Base-by-base conservation (phyloP, 2,329 filamentous ascomycete genomes). In the Venturia oleaginea region DNA sequence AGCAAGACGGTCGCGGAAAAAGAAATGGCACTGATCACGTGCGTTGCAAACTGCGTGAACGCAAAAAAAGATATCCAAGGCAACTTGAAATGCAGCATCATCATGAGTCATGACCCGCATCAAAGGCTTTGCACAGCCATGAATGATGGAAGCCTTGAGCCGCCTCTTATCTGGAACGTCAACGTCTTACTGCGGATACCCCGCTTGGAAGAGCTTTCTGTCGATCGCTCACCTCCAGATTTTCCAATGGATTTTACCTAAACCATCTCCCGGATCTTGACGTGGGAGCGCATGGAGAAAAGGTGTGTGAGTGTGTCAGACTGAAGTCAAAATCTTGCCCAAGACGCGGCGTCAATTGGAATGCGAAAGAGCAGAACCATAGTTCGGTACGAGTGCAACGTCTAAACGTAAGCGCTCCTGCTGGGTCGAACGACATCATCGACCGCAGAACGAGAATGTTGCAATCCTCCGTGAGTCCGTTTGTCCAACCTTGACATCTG, bases 361-460 rank as follows among this genome's bases (percentile, higher is more conserved):
- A 5, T 15, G 22, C n/a, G 46, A 27, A 48, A 27, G 22, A 46
- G 8, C 4, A 8, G 15, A 8, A 11, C 6, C n/a, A 22, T 22
- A 46, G 19, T 19, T 57, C n/a, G 51, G 51, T 57, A 57, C 51
- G 30, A n/a, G 19, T 34, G 51, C 51, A 32, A 11, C 46, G 22
- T 34, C 27, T n/a, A 57, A 57, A 19, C 51, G 51, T 55, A 27
- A 32, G 27, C 24, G 27, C 51, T 27, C 27, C 51, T 27, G 51
- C 30, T 34, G 51, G 51, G 34, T 57, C 15, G 30, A 57, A 57
- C 51, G 51, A 57, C 51, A 57, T 57, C 51, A 57, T 57, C 51
- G 51, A 32, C 30, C 46, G 22, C 27, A 3, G 51, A 57, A 19
- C 30, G 2, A 32, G 51, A 57, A 57, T 57, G 15, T 57, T 57